Conservation (phyloP, 2,329 filamentous ascomycete genomes). For the Tolypocladium sp. region DNA sequence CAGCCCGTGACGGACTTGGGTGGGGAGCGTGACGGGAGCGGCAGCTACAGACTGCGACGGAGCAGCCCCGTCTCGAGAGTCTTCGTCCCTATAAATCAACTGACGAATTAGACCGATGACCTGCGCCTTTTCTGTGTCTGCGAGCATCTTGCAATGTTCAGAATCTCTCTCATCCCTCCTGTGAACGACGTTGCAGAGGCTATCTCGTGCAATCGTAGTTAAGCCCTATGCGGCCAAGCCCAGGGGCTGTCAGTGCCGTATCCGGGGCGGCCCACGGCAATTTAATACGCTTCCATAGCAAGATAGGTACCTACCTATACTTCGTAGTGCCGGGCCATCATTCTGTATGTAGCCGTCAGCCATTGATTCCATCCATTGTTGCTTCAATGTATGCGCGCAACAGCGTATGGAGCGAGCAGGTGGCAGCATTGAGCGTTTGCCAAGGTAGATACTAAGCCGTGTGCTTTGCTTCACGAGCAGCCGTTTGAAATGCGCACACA, state of each 20-base stretch:
- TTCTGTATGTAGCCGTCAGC: neutral
- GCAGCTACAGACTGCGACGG: neutral
- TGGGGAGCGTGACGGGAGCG: neutral
- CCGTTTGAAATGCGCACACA: neutral
- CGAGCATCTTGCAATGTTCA: neutral
- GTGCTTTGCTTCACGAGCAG: neutral
- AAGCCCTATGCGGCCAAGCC: neutral
- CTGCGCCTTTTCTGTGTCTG: neutral
- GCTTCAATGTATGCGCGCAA: neutral
- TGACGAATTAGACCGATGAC: neutral
- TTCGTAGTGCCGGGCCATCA: no score
- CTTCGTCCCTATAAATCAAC: neutral
- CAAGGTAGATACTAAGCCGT: no score
- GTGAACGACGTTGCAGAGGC: neutral
- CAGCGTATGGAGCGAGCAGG: neutral
- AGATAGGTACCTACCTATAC: no score
- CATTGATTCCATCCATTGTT: neutral
- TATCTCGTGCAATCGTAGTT: neutral
- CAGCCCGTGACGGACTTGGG: neutral
- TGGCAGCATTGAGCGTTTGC: neutral
- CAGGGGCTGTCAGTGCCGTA: neutral
- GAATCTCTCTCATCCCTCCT: no score
- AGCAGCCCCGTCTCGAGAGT: neutral
- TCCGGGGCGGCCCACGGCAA: neutral
- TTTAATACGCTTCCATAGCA: neutral